phyloP scores from a whole-genome alignment of 225 moss, liverwort and hornwort species.

The Pseudisothecium myosuroides region DNA sequence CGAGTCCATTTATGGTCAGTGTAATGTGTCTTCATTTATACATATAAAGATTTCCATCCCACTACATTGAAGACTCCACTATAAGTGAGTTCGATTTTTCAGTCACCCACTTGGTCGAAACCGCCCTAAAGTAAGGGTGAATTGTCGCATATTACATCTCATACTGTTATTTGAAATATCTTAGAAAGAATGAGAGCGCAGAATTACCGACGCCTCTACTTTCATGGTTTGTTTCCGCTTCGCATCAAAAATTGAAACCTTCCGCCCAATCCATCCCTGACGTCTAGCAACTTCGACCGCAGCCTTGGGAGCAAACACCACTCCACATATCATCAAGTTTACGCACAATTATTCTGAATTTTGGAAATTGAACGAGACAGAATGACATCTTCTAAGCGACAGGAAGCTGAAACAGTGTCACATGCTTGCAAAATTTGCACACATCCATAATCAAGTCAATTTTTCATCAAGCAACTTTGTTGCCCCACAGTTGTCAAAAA shows the following conservation, averaged over 20 bases:
- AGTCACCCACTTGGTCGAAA: neutral
- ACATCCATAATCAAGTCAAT: neutral
- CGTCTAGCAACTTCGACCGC: conserved; percentile 8
- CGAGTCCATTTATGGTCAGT: neutral
- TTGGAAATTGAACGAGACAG: neutral
- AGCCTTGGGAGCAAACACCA: conserved; percentile 6
- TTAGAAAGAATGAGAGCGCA: neutral
- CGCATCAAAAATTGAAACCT: conserved; percentile 14
- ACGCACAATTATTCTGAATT: neutral
- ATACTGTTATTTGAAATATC: neutral
- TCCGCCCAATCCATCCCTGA: conserved; percentile 17
- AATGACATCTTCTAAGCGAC: neutral
- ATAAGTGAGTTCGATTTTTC: neutral
- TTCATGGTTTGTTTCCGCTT: conserved; percentile 20
- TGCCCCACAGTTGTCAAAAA: neutral
- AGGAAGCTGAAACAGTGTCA: neutral
- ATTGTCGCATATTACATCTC: neutral
- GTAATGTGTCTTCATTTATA: neutral
- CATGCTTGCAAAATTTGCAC: neutral
- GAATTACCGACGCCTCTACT: conserved; percentile 4
- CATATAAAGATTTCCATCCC: neutral
- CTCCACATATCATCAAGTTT: neutral
- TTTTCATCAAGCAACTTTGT: neutral
- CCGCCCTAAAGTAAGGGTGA: neutral
- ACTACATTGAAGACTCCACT: neutral